Evolutionary conservation across 176 grass and related monocot genomes (phyloP).

Genomic region (Zoysia japonica): DNA sequence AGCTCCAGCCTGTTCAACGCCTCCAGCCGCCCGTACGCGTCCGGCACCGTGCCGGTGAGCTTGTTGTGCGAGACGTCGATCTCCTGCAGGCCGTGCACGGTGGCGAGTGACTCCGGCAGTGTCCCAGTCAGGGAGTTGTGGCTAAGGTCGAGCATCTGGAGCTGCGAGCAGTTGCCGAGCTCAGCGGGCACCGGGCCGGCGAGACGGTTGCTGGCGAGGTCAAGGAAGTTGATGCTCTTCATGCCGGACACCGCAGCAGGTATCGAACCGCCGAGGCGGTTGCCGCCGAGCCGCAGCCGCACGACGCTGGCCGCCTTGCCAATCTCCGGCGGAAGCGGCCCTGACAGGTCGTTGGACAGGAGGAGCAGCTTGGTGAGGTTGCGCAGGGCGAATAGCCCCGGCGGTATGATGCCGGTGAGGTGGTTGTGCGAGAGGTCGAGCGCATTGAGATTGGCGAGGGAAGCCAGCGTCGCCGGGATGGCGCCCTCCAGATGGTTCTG

Average conservation of each 20-base stretch:
- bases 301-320: conserved; percentile 57
- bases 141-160: conserved; percentile 89
- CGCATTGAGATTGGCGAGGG: conserved; percentile 59
- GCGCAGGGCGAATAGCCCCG: conserved; percentile 71
- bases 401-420: conserved; percentile 68
- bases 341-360: conserved; percentile 85
- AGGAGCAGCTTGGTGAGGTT: conserved; percentile 95
- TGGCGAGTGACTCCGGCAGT: conserved; percentile 60
- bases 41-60: conserved; percentile 54
- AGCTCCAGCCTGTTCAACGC: conserved; percentile 67
- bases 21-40: conserved; percentile 43
- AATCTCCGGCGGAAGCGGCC: conserved; percentile 65
- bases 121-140: conserved; percentile 68
- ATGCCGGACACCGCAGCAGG: conserved; percentile 58
- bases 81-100: conserved; percentile 60
- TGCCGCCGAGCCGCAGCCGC: conserved; percentile 67
- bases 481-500: conserved; percentile 87
- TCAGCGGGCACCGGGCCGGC: conserved; percentile 51
- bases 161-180: conserved; percentile 73
- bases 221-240: conserved; percentile 81
- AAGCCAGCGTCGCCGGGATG: conserved; percentile 58
- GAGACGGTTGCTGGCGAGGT: conserved; percentile 78
- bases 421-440: conserved; percentile 92
- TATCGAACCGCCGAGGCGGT: conserved; percentile 62
- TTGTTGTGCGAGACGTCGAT: conserved; percentile 72